Conservation (phyloP, 495 filamentous ascomycete species). For the Penicillium macrosclerotiorum region DNA sequence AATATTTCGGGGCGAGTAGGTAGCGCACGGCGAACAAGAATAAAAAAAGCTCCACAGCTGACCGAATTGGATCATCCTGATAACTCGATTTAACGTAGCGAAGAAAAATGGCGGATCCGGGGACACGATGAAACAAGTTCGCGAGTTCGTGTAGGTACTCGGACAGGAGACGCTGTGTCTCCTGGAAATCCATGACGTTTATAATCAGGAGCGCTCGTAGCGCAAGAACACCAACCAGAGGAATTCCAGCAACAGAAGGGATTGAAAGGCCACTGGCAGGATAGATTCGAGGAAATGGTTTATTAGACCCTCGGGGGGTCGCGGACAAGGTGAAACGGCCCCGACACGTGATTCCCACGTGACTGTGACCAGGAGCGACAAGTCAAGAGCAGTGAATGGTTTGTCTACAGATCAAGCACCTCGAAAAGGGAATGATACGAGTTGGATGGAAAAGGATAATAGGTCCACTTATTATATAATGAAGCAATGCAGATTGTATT, state of each 20-base stretch:
- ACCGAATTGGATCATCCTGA: constrained; percentile 93
- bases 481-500: constrained; percentile 36
- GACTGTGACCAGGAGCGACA: constrained; percentile 1
- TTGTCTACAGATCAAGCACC: no score
- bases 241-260: neutral
- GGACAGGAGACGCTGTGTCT: constrained; percentile 69
- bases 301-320: neutral
- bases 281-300: neutral
- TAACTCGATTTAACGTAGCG: constrained; percentile 96
- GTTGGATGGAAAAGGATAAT: no score
- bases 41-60: constrained; percentile 88
- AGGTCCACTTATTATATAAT: neutral
- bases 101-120: constrained; percentile 89
- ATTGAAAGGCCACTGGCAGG: neutral
- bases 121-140: constrained; percentile 78
- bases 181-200: constrained; percentile 73
- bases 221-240: constrained; percentile 5
- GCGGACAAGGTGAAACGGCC: constrained; percentile 6
- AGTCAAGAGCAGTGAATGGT: no score
- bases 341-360: constrained; percentile 8
- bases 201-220: constrained; percentile 13
- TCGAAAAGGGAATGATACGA: no score
- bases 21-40: constrained; percentile 96
- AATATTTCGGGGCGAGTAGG: constrained; percentile 84
- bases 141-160: constrained; percentile 64